Percentiles rank a stretch among this genome's conserved stretches.
These are phyloP conservation scores for Bipolaris victoriae DNA, from an alignment of 2,329 filamentous ascomycete genomes.

Conservation along the genomic window DNA sequence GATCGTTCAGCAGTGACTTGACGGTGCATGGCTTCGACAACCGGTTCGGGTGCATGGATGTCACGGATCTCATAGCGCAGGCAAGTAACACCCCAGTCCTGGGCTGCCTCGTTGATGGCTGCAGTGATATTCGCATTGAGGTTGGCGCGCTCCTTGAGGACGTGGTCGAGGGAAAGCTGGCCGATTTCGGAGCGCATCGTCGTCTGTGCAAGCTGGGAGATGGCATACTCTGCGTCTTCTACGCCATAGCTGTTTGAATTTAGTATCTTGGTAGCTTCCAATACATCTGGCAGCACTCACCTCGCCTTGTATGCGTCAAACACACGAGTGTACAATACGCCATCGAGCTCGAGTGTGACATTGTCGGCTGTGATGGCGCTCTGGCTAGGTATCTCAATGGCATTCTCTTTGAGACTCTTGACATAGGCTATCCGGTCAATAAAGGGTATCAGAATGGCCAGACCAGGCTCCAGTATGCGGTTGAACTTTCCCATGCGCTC, in stretches of 20 bases:
- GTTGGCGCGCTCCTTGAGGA: conserved; percentile 93
- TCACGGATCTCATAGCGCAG: conserved; percentile 97
- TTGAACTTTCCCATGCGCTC: conserved; percentile 99
- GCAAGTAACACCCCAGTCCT: conserved; percentile 96
- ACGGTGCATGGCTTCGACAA: conserved; percentile 97
- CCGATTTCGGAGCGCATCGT: conserved; percentile 99
- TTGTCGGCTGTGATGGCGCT: conserved; percentile 99
- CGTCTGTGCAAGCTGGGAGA: conserved; percentile 95
- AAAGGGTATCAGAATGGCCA: conserved; percentile 87
- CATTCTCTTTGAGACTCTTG: conserved; percentile 93
- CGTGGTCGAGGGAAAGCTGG: conserved; percentile 93
- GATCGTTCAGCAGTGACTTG: conserved; percentile 97
- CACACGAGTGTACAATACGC: conserved; percentile 91
- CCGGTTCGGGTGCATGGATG: conserved; percentile 91
- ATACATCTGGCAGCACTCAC: conserved; percentile 55
- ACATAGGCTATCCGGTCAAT: conserved; percentile 97
- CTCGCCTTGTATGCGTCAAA: conserved; percentile 98
- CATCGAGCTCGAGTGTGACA: conserved; percentile 94
- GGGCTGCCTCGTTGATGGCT: conserved; percentile 96
- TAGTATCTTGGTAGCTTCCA: conserved; percentile 5
- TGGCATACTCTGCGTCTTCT: conserved; percentile 98
- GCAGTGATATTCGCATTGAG: conserved; percentile 99
- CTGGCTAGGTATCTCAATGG: conserved; percentile 96
- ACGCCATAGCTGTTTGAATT: conserved; percentile 78
- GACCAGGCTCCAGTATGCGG: conserved; percentile 87